Evolutionary conservation across 148 eudicot species (phyloP).

Genomic region (Fagopyrum esculentum): DNA sequence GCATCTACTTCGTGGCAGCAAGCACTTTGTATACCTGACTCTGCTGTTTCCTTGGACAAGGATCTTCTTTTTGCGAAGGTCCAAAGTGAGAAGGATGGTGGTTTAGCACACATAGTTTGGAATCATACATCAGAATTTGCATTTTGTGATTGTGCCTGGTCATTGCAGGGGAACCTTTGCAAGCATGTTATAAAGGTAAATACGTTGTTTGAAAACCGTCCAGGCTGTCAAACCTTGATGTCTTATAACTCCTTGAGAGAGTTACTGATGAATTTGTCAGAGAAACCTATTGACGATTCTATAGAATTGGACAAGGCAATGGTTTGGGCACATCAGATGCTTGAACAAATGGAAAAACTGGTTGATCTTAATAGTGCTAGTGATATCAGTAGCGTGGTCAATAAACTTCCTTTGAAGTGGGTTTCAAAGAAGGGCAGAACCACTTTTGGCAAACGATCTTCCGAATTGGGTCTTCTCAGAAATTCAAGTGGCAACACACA

Average conservation of each 20-base stretch:
- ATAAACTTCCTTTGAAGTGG: constrained; percentile 64
- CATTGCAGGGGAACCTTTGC: constrained; percentile 80
- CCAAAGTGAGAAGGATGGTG: constrained; percentile 53
- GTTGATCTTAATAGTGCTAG: constrained; percentile 46
- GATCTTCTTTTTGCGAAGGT: constrained; percentile 47
- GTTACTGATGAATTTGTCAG: constrained; percentile 35
- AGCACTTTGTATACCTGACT: constrained; percentile 69
- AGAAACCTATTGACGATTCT: constrained; percentile 70
- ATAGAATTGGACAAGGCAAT: constrained; percentile 62
- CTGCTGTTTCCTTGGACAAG: constrained; percentile 46
- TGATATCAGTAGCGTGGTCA: constrained; percentile 45
- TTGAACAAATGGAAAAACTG: constrained; percentile 56
- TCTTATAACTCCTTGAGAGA: constrained; percentile 55
- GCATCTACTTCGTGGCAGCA: constrained; percentile 88
- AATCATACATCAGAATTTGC: constrained; percentile 90
- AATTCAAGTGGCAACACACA: constrained; percentile 17
- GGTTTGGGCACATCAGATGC: constrained; percentile 70
- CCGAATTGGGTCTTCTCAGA: constrained; percentile 20
- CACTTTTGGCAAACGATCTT: constrained; percentile 26
- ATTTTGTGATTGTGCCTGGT: constrained; percentile 89
- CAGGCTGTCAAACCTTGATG: constrained; percentile 37
- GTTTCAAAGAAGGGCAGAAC: constrained; percentile 50
- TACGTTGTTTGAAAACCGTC: constrained; percentile 46
- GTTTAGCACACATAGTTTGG: constrained; percentile 40
- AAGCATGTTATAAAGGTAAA: constrained; percentile 88